phyloP scores from a whole-genome alignment of 805 yeast species.

The Ogataea sp. region DNA sequence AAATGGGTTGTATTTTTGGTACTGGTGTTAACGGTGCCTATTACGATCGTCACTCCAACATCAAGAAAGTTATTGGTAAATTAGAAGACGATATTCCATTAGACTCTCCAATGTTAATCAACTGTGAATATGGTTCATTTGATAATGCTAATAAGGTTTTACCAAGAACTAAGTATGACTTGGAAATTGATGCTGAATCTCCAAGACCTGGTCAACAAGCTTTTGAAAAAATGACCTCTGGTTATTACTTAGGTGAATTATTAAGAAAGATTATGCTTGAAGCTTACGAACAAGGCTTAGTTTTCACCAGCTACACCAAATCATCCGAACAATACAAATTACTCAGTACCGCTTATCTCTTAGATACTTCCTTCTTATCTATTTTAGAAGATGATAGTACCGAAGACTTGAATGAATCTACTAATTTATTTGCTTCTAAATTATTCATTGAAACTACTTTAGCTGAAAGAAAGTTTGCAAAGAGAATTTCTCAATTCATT shows the following conservation, averaged over 20 bases:
- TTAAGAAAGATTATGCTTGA: constrained; percentile 77
- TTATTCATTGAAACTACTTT: constrained; percentile 62
- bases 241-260: constrained; percentile 92
- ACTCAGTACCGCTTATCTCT: constrained; percentile 57
- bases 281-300: constrained; percentile 51
- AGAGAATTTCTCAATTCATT: constrained; percentile 76
- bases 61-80: constrained; percentile 80
- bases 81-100: constrained; percentile 55
- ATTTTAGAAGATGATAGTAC: constrained; percentile 84
- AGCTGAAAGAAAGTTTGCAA: constrained; percentile 77
- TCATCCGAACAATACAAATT: constrained; percentile 51
- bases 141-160: constrained; percentile 83
- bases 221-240: constrained; percentile 97
- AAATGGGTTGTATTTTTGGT: constrained; percentile 96
- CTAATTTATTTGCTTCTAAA: constrained; percentile 50
- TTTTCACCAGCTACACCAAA: constrained; percentile 48
- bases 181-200: constrained; percentile 72
- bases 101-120: constrained; percentile 85
- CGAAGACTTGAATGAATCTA: constrained; percentile 73
- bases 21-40: constrained; percentile 99
- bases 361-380: constrained; percentile 89
- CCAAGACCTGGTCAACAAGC: constrained; percentile 98
- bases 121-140: constrained; percentile 98
- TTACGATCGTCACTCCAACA: constrained; percentile 67
- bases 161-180: constrained; percentile 88